These are phyloP conservation scores for Alopecurus myosuroides DNA, from an alignment of 176 grass and related monocot species.

Conservation along the genomic window DNA sequence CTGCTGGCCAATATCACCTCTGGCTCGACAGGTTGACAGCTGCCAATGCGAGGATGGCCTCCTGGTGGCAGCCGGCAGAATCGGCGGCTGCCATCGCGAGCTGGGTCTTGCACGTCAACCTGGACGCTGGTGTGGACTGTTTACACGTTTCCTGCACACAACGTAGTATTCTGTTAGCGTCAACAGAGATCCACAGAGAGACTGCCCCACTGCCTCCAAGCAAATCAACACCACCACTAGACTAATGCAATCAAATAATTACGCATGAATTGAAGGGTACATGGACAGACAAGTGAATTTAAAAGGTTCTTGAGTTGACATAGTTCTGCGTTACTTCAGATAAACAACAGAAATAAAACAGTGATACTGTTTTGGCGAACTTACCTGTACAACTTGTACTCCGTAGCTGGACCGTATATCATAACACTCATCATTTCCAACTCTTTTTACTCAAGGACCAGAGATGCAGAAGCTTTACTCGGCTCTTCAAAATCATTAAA, in stretches of 20 bases:
- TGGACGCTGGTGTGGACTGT: conserved; percentile 20
- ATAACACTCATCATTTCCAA: conserved; percentile 64
- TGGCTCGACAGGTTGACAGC: conserved; percentile 83
- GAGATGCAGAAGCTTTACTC: conserved; percentile 87
- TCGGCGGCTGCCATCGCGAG: conserved; percentile 69
- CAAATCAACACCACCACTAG: background rate
- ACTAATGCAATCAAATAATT: background rate
- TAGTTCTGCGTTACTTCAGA: background rate
- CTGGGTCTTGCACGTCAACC: conserved; percentile 61
- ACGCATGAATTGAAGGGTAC: background rate
- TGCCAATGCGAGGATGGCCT: conserved; percentile 67
- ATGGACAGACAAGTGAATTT: background rate
- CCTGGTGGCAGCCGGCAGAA: conserved; percentile 75
- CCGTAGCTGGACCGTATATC: conserved; percentile 95
- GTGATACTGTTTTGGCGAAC: background rate
- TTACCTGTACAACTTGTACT: conserved; percentile 94
- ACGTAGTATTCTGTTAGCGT: background rate
- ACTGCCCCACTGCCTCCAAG: too few relatives aligned
- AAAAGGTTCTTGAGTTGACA: background rate
- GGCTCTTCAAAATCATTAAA: conserved; percentile 59
- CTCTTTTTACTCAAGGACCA: conserved; percentile 75
- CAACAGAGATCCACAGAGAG: background rate
- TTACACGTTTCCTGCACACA: conserved; percentile 67
- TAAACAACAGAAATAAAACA: background rate
- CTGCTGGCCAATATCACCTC: conserved; percentile 78